Evolutionary conservation across 2,329 filamentous ascomycete genomes (phyloP).

Genomic region (Clonostachys sp.): DNA sequence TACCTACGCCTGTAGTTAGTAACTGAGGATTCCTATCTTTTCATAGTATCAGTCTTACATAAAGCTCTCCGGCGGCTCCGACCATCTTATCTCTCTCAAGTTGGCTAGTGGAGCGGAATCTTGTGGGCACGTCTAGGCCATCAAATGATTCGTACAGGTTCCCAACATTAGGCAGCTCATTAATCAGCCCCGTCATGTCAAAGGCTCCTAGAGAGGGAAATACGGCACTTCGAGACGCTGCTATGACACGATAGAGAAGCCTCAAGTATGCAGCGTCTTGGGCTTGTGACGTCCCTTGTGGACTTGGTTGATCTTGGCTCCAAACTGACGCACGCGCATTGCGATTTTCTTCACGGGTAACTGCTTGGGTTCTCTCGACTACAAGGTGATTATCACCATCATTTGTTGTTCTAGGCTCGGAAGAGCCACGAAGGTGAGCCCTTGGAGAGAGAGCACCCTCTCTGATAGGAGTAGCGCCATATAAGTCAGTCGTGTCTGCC

Average conservation of each 20-base stretch:
- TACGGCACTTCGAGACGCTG: neutral
- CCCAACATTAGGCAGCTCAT: neutral
- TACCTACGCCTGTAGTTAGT: neutral
- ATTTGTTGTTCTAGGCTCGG: no score
- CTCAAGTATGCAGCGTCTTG: neutral
- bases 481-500: no score
- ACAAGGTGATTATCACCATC: neutral
- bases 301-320: neutral
- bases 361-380: neutral
- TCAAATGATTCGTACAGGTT: neutral
- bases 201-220: neutral
- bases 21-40: neutral
- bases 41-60: constrained; percentile 6
- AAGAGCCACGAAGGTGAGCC: no score
- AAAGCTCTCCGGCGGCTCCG: constrained; percentile 14
- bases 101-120: constrained; percentile 9
- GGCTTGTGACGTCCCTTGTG: neutral
- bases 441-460: no score
- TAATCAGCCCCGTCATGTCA: neutral
- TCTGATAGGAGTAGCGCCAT: no score
- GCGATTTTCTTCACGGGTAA: neutral
- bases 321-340: neutral
- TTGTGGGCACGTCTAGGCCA: constrained; percentile 6
- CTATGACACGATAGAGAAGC: neutral
- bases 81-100: constrained; percentile 12